These are phyloP conservation scores for Pleurotus tuoliensis DNA, from an alignment of 768 basidiomycete genomes.

Conservation along the genomic window DNA sequence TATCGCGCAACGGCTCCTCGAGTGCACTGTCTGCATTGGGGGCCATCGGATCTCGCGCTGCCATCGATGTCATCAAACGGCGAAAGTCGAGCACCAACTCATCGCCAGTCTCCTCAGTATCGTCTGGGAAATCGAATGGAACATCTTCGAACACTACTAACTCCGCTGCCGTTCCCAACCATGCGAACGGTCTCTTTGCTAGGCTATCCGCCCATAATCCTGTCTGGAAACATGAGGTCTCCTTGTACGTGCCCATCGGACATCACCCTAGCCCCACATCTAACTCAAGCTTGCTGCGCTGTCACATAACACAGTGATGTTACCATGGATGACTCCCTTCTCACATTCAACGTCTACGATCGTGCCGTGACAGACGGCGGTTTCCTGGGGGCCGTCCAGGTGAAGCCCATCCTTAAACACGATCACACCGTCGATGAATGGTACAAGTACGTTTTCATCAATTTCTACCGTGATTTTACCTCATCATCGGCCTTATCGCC, in stretches of 20 bases:
- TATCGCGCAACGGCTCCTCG: slow-evolving; percentile 45
- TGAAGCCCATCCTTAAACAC: slow-evolving; percentile 88
- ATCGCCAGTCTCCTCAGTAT: slow-evolving; percentile 37
- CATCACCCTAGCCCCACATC: slow-evolving; percentile 1
- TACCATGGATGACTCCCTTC: slow-evolving; percentile 77
- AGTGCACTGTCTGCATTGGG: slow-evolving; percentile 65
- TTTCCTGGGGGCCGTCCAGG: slow-evolving; percentile 88
- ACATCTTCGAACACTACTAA: slow-evolving; percentile 22
- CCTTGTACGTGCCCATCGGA: slow-evolving; percentile 67
- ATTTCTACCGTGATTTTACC: slow-evolving; percentile 13
- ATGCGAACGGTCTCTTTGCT: slow-evolving; percentile 50
- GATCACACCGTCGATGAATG: slow-evolving; percentile 96
- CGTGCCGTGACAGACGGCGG: slow-evolving; percentile 75
- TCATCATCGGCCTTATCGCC: slow-evolving; percentile 11
- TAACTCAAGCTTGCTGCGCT: slow-evolving; percentile 12
- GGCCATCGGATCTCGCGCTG: slow-evolving; percentile 51
- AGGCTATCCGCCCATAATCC: slow-evolving; percentile 80
- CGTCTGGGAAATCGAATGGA: slow-evolving; percentile 30
- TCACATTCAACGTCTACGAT: slow-evolving; percentile 92
- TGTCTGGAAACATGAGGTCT: slow-evolving; percentile 98
- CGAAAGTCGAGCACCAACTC: slow-evolving; percentile 39
- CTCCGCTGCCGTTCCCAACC: slow-evolving; percentile 22
- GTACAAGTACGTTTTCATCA: slow-evolving; percentile 72
- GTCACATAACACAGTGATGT: slow-evolving; percentile 68
- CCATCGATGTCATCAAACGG: slow-evolving; percentile 28